phyloP scores from a whole-genome alignment of 495 filamentous ascomycete genomes.

The Aspergillus affinis region DNA sequence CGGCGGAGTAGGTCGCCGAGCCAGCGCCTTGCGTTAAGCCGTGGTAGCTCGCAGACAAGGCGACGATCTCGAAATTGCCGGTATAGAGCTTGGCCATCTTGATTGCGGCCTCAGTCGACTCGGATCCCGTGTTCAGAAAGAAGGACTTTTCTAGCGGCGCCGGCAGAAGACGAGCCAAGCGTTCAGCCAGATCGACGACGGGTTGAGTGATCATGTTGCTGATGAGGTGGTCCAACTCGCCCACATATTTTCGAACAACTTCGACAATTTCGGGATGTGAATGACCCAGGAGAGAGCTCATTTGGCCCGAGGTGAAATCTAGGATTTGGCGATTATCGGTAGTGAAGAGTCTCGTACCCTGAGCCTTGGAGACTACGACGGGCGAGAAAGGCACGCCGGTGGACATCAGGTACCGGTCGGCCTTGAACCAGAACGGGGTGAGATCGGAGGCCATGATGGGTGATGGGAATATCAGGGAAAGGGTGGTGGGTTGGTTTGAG shows the following conservation, averaged over 20 bases:
- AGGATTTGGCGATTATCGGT: slow-evolving; percentile 37
- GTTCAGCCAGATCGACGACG: slow-evolving; percentile 46
- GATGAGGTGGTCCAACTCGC: slow-evolving; percentile 53
- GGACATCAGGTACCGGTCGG: slow-evolving; percentile 27
- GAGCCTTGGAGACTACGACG: slow-evolving; percentile 28
- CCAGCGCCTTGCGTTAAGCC: slow-evolving; percentile 47
- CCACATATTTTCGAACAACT: slow-evolving; percentile 41
- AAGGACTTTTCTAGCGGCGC: slow-evolving; percentile 51
- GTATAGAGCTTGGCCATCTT: slow-evolving; percentile 58
- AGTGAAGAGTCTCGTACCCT: slow-evolving; percentile 33
- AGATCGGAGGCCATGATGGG: slow-evolving; percentile 2
- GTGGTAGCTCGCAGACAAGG: slow-evolving; percentile 52
- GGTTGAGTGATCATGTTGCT: slow-evolving; percentile 55
- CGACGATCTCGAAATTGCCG: slow-evolving; percentile 57
- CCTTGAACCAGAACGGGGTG: slow-evolving; percentile 21
- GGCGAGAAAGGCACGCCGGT: slow-evolving; percentile 32
- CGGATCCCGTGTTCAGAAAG: slow-evolving; percentile 55
- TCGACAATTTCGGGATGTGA: slow-evolving; percentile 56
- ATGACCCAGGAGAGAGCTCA: slow-evolving; percentile 58
- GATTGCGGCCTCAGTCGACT: slow-evolving; percentile 55
- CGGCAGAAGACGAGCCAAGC: slow-evolving; percentile 45
- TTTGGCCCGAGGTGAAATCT: slow-evolving; percentile 57
- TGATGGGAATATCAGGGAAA: background rate
- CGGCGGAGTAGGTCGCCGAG: slow-evolving; percentile 47
- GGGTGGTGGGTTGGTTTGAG: background rate